phyloP scores from a whole-genome alignment of 2,329 filamentous ascomycete species.

The Chaetomiaceae sp. region DNA sequence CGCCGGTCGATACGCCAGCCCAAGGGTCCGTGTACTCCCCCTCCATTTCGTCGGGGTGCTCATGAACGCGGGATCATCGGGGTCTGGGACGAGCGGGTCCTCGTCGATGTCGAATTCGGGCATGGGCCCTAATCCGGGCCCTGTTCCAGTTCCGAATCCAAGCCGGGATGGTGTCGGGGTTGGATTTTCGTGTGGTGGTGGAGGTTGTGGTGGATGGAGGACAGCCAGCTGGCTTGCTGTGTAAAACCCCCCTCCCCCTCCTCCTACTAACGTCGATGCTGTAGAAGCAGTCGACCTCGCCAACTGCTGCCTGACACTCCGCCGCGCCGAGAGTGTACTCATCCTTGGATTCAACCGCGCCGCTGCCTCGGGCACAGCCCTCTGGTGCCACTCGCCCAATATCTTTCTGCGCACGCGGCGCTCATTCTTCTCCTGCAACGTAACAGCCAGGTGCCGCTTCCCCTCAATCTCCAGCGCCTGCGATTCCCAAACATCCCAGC shows the following conservation, averaged over 20 bases:
- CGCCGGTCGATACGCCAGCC: slow-evolving; percentile 14
- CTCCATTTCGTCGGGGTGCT: slow-evolving; percentile 26
- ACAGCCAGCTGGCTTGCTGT: slow-evolving; percentile 15
- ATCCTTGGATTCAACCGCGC: slow-evolving; percentile 13
- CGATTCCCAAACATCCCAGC: slow-evolving; percentile 28
- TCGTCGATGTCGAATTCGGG: slow-evolving; percentile 28
- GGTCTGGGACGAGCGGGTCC: slow-evolving; percentile 15
- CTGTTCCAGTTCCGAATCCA: too few species aligned
- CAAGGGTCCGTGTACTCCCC: slow-evolving; percentile 11
- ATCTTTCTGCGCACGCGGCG: slow-evolving; percentile 21
- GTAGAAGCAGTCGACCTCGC: slow-evolving; percentile 8
- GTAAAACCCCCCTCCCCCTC: neutral
- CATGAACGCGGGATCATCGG: slow-evolving; percentile 25
- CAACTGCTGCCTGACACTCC: slow-evolving; percentile 21
- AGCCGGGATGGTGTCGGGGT: neutral
- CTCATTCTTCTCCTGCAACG: slow-evolving; percentile 26
- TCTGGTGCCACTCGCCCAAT: slow-evolving; percentile 27
- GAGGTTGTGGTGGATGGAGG: neutral
- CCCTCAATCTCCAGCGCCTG: slow-evolving; percentile 25
- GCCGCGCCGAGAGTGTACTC: slow-evolving; percentile 20
- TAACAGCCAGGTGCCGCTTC: slow-evolving; percentile 23
- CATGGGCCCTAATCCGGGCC: slow-evolving; percentile 17
- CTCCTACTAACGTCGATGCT: too few species aligned
- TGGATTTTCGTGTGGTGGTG: too few species aligned
- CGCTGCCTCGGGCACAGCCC: slow-evolving; percentile 20